These are phyloP conservation scores for Apiotrichum akiyoshidainum DNA, from an alignment of 1,284 basidiomycete species.

Conservation along the genomic window DNA sequence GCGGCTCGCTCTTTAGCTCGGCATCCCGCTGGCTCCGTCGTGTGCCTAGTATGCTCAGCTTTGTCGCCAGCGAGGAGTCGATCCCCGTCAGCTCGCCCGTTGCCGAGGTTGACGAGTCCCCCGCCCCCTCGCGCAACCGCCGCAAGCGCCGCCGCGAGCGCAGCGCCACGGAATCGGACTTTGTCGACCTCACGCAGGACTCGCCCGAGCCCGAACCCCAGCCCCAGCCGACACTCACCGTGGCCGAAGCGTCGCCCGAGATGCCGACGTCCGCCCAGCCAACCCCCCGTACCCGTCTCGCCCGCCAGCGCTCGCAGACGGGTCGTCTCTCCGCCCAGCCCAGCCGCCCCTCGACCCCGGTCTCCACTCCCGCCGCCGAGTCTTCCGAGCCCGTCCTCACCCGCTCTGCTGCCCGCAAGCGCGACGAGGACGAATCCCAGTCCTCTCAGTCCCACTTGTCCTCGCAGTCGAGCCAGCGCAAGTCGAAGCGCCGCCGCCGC, in stretches of 20 bases:
- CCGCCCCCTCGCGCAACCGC: background rate
- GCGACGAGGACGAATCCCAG: slow-evolving; percentile 1
- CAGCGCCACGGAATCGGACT: background rate
- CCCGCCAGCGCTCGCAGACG: background rate
- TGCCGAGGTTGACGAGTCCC: background rate
- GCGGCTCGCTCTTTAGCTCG: background rate
- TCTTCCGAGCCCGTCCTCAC: background rate
- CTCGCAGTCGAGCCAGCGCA: slow-evolving; percentile 3
- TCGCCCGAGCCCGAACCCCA: background rate
- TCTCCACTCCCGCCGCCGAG: background rate
- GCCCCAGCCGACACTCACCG: background rate
- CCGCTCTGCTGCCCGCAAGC: slow-evolving; percentile 15
- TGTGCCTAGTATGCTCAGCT: background rate
- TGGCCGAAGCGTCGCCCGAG: background rate
- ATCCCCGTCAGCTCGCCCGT: background rate
- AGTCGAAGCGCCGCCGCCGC: slow-evolving; percentile 5
- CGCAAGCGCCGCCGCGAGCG: background rate
- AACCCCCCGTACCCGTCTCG: background rate
- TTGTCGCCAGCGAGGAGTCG: background rate
- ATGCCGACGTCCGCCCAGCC: background rate
- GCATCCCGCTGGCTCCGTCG: background rate
- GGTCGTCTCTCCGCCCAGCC: background rate
- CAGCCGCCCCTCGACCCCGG: background rate
- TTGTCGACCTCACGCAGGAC: background rate
- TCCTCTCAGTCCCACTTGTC: background rate